A percentile compares a stretch with the other conserved stretches of the same genome.
phyloP scores from a whole-genome alignment of 192 early-diverging fungal genomes.

The Martensiomyces pterosporus region DNA sequence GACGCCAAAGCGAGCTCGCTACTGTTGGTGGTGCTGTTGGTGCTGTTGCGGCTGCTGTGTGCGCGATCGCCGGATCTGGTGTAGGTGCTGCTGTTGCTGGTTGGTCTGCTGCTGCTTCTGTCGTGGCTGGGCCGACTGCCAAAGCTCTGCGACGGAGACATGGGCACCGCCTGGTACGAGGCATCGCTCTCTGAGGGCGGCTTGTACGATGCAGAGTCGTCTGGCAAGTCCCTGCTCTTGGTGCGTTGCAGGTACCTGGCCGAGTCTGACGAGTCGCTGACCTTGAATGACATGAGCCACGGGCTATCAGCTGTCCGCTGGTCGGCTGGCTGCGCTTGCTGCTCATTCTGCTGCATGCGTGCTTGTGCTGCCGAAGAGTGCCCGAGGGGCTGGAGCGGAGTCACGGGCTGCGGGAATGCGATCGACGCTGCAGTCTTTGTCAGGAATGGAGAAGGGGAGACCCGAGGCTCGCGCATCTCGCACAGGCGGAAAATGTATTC shows the following conservation, averaged over 20 bases:
- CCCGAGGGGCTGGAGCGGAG: slow-evolving; percentile 3
- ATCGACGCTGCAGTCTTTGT: slow-evolving; percentile 12
- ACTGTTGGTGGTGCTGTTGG: too few relatives aligned
- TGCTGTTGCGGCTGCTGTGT: background rate
- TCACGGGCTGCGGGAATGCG: too few relatives aligned
- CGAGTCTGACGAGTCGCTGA: slow-evolving; percentile 26
- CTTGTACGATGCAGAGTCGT: slow-evolving; percentile 26
- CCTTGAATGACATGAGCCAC: slow-evolving; percentile 43
- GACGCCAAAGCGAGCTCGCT: too few relatives aligned
- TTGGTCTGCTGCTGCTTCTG: background rate
- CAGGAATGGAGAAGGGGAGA: background rate
- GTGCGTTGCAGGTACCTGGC: slow-evolving; percentile 24
- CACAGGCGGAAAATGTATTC: slow-evolving; percentile 35
- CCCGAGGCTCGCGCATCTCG: slow-evolving; percentile 41
- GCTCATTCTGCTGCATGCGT: slow-evolving; percentile 1
- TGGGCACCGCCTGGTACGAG: too few relatives aligned
- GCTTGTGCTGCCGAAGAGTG: background rate
- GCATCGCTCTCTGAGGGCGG: slow-evolving; percentile 38
- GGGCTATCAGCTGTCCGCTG: slow-evolving; percentile 24
- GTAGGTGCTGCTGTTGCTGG: background rate
- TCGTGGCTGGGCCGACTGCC: background rate
- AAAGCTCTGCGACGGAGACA: slow-evolving; percentile 1
- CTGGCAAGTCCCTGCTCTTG: slow-evolving; percentile 15
- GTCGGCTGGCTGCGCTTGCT: slow-evolving; percentile 16
- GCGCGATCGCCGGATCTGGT: background rate